phyloP scores from a whole-genome alignment of 176 grass and related monocot species.

The Carex kokanica region DNA sequence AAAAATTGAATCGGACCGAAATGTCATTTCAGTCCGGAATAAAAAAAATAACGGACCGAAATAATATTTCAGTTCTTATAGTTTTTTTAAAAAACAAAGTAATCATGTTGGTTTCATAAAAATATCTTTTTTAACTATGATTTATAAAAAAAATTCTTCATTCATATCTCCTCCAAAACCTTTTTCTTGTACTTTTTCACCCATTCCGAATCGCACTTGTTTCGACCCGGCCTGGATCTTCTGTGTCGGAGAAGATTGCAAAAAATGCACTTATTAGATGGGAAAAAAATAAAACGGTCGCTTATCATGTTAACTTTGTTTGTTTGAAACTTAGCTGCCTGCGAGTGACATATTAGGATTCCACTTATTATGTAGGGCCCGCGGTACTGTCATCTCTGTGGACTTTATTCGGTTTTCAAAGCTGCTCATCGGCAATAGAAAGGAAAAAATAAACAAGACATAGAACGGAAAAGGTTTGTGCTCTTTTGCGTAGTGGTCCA shows the following conservation, averaged over 20 bases:
- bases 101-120: no score
- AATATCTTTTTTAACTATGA: no score
- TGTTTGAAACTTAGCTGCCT: background rate
- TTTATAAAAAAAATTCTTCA: no score
- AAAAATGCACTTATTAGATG: background rate
- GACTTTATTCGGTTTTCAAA: conserved; percentile 9
- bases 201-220: background rate
- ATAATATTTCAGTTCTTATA: no score
- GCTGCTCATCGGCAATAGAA: background rate
- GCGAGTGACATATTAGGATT: background rate
- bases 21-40: no score
- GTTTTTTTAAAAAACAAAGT: no score
- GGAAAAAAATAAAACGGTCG: no score
- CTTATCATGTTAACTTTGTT: background rate
- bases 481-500: background rate
- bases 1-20: no score
- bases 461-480: background rate
- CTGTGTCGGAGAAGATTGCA: background rate
- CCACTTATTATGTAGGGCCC: background rate
- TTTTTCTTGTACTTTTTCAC: no score
- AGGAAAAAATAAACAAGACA: background rate
- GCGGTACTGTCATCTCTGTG: background rate
- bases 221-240: background rate
- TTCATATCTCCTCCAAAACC: background rate
- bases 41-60: no score